Conservation (phyloP, 768 basidiomycete species). For the Lactifluus volemus region DNA sequence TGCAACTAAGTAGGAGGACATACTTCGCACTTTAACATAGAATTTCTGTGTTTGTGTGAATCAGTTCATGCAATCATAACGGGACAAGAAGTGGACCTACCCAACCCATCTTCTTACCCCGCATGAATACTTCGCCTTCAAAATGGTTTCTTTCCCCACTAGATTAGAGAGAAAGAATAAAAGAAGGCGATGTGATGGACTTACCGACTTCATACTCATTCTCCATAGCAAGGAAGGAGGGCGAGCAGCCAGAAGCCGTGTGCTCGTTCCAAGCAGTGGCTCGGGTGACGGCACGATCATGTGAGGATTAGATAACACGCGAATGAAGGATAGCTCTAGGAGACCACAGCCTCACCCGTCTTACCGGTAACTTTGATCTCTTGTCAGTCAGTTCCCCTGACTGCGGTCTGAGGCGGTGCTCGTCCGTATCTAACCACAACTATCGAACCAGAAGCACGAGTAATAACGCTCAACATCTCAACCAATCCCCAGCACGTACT, state of each 20-base stretch:
- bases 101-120: slow-evolving; percentile 19
- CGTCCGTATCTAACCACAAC: not conserved
- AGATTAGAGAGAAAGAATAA: not conserved
- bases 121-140: slow-evolving; percentile 20
- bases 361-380: not conserved
- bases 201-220: slow-evolving; percentile 21
- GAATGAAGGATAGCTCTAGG: not conserved
- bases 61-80: not conserved
- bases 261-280: not conserved
- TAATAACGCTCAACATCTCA: not conserved
- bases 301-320: slow-evolving; percentile 16
- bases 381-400: too few species aligned
- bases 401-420: not conserved
- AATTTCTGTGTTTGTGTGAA: slow-evolving; percentile 10
- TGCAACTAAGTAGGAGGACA: not conserved
- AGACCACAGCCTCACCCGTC: too few species aligned
- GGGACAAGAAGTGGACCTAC: not conserved
- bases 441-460: too few species aligned
- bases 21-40: slow-evolving; percentile 11
- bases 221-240: not conserved
- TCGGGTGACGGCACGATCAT: slow-evolving; percentile 7
- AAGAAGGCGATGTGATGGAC: not conserved
- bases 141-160: slow-evolving; percentile 8
- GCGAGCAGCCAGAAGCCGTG: not conserved
- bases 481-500: not conserved